phyloP scores from a whole-genome alignment of 257 asterid species.

The Ligustrum vulgare region DNA sequence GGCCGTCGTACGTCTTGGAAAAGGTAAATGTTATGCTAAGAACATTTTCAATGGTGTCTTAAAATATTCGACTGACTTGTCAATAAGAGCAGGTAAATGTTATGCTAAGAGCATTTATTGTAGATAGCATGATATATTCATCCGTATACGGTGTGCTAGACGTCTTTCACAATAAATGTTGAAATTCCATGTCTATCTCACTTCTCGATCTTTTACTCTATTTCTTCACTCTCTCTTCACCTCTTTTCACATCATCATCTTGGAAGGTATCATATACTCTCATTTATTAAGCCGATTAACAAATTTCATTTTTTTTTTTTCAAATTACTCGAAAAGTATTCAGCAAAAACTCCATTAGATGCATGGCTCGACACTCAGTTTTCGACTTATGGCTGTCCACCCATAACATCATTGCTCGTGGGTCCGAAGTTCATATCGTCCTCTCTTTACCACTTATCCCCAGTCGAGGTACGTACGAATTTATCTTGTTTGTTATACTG shows the following conservation, averaged over 20 bases:
- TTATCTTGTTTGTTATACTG: not conserved
- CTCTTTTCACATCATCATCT: too few relatives aligned
- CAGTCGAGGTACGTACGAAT: constrained; percentile 35
- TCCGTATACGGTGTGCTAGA: too few relatives aligned
- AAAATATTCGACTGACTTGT: too few relatives aligned
- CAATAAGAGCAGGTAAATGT: too few relatives aligned
- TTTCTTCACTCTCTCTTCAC: too few relatives aligned
- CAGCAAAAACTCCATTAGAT: constrained; percentile 45
- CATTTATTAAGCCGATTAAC: not conserved
- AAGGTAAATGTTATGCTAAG: constrained; percentile 10
- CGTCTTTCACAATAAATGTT: too few relatives aligned
- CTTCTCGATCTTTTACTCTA: too few relatives aligned
- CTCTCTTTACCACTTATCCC: constrained; percentile 51
- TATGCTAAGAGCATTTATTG: too few relatives aligned
- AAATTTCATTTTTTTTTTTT: not conserved
- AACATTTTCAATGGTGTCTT: too few relatives aligned
- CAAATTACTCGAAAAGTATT: constrained; percentile 33
- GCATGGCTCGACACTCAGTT: constrained; percentile 60
- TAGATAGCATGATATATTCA: too few relatives aligned
- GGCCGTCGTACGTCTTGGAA: constrained; percentile 30
- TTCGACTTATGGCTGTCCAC: constrained; percentile 49
- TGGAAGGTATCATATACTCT: not conserved
- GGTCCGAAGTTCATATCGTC: constrained; percentile 64
- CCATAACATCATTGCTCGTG: constrained; percentile 41
- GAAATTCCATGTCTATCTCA: too few relatives aligned